A percentile compares a stretch with the other conserved stretches of the same genome.
phyloP scores from a whole-genome alignment of 1,284 basidiomycete genomes.

The Ustilago vetiveriae region DNA sequence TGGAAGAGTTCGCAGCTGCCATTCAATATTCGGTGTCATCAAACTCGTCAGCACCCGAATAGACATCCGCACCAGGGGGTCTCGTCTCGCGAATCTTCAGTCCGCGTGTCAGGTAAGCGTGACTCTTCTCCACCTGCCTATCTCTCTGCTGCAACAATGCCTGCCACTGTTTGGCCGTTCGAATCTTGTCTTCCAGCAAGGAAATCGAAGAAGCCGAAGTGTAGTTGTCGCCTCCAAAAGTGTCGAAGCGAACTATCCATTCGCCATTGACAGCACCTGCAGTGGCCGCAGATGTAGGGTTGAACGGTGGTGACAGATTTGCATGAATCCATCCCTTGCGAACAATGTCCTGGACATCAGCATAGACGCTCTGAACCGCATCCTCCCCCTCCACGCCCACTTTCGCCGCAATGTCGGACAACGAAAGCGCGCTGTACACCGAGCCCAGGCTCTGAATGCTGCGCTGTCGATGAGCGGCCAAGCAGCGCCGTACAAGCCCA shows the following conservation, averaged over 20 bases:
- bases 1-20: not conserved
- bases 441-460: slow-evolving; percentile 78
- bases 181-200: slow-evolving; percentile 34
- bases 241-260: slow-evolving; percentile 33
- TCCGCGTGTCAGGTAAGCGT: slow-evolving; percentile 28
- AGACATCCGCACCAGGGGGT: slow-evolving; percentile 16
- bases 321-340: slow-evolving; percentile 37
- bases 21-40: slow-evolving; percentile 33
- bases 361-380: slow-evolving; percentile 71
- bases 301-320: slow-evolving; percentile 12
- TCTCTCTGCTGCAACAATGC: slow-evolving; percentile 35
- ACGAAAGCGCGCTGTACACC: slow-evolving; percentile 79
- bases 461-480: slow-evolving; percentile 77
- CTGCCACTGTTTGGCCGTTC: slow-evolving; percentile 43
- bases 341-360: slow-evolving; percentile 76
- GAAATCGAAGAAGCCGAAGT: slow-evolving; percentile 17
- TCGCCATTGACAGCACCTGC: slow-evolving; percentile 4
- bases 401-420: slow-evolving; percentile 75
- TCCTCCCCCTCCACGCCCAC: slow-evolving; percentile 71
- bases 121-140: slow-evolving; percentile 32
- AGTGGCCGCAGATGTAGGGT: not conserved
- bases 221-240: slow-evolving; percentile 27
- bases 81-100: slow-evolving; percentile 21
- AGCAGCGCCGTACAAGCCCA: slow-evolving; percentile 75
- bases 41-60: slow-evolving; percentile 26